phyloP scores from a whole-genome alignment of 225 moss, liverwort and hornwort genomes.

The Lunularia cruciata region DNA sequence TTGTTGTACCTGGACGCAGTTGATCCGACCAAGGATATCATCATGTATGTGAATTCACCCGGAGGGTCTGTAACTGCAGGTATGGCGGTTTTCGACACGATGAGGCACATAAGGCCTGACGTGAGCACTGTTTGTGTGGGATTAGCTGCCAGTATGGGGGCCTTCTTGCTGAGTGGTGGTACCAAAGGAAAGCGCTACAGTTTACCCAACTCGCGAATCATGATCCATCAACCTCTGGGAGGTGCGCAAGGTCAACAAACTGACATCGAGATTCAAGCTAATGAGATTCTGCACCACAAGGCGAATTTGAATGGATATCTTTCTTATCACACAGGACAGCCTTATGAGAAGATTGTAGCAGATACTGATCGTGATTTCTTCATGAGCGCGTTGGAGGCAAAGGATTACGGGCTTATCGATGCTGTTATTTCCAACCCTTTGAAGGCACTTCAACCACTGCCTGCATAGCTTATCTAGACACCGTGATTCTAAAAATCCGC shows the following conservation, averaged over 20 bases:
- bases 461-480: no score
- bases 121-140: conserved; percentile 99
- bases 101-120: conserved; percentile 99
- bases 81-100: conserved; percentile 98
- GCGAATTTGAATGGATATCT: conserved; percentile 57
- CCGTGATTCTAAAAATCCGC: no score
- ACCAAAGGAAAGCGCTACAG: conserved; percentile 99
- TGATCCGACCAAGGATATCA: conserved; percentile 91
- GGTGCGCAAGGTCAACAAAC: conserved; percentile 99
- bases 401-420: conserved; percentile 86
- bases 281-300: conserved; percentile 42
- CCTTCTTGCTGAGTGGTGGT: conserved; percentile 92
- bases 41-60: conserved; percentile 96
- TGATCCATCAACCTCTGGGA: conserved; percentile 99
- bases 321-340: conserved; percentile 79
- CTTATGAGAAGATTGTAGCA: conserved; percentile 82
- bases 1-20: conserved; percentile 76
- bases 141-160: conserved; percentile 99
- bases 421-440: conserved; percentile 88
- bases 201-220: conserved; percentile 95
- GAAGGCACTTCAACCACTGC: conserved; percentile 71
- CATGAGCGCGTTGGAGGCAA: conserved; percentile 92
- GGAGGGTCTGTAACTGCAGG: conserved; percentile 90
- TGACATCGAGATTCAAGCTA: conserved; percentile 97
- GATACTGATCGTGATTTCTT: conserved; percentile 94